phyloP scores from a whole-genome alignment of 1,139 yeast genomes.

The Yamadazyma trypodendri region DNA sequence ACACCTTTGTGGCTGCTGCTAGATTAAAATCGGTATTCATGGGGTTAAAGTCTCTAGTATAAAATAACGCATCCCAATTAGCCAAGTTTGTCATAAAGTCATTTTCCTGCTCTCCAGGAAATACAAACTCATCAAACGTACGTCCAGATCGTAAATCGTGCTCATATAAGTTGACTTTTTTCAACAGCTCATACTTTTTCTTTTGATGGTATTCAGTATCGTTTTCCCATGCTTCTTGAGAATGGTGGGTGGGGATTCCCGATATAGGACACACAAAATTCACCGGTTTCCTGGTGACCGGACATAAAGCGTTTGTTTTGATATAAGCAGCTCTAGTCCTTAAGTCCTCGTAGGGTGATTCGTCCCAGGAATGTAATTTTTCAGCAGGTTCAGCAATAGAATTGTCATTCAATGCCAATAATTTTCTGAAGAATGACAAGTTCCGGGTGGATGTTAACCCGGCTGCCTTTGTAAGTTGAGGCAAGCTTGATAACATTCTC shows the following conservation, averaged over 20 bases:
- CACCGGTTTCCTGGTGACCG: constrained; percentile 80
- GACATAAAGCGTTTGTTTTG: constrained; percentile 85
- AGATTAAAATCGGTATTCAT: constrained; percentile 96
- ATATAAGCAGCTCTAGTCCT: constrained; percentile 91
- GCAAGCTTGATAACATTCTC: too few relatives aligned
- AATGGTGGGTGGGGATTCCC: constrained; percentile 95
- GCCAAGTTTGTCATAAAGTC: constrained; percentile 78
- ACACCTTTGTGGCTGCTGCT: constrained; percentile 92
- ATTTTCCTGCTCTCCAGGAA: constrained; percentile 76
- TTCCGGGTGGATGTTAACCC: constrained; percentile 15
- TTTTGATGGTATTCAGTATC: constrained; percentile 72
- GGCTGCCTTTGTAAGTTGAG: neutral
- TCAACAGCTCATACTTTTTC: constrained; percentile 68
- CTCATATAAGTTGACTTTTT: constrained; percentile 87
- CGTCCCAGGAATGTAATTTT: constrained; percentile 60
- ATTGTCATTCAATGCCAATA: constrained; percentile 35
- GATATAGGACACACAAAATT: constrained; percentile 87
- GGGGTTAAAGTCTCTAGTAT: constrained; percentile 88
- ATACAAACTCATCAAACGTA: constrained; percentile 90
- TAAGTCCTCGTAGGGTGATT: constrained; percentile 83
- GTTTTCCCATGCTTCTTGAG: constrained; percentile 82
- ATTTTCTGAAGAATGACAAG: constrained; percentile 39
- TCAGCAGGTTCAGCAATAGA: constrained; percentile 9
- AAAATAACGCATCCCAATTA: constrained; percentile 90
- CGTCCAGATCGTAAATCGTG: constrained; percentile 94